Base-by-base conservation (phyloP, 306 rosid genomes). In the Lathyrus oleraceus region DNA sequence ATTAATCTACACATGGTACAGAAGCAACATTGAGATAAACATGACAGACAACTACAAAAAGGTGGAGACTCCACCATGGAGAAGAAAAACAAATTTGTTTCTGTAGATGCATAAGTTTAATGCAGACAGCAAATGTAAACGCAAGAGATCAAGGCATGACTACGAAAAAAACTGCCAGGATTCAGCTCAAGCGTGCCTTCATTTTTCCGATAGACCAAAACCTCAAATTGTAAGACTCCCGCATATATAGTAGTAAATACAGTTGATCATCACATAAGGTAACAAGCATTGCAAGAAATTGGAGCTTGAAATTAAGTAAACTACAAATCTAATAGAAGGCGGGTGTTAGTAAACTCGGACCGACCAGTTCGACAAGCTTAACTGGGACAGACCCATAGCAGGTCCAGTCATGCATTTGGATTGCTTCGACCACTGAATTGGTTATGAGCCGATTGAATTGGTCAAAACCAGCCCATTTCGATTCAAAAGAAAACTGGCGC, bases 1-100 rank as follows among this genome's bases (percentile, higher is more conserved):
- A 62, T 21, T 32, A 48, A 70, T 19, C 70, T 63, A 81, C 49
- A 65, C 45, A 47, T 45, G 40, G 63, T 60, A 67, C 58, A 44
- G 35, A 38, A 45, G 47, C 15, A 74, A 66, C 72, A 43, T 76
- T 5, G 8, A 36, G n/a, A 62, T 30, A 39, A 44, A 71, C 74
- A 21, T 40, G 49, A 59, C 35, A 43, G 62, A 65, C 43, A 43
- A 30, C 67, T 56, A 45, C 38, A 72, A 67, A 52, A 51, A 63
- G 35, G 72, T 52, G 19, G 43, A 35, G 10, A 7, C 39, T 7
- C 39, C 39, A 35, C 39, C 10, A 65, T 52, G 19, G 43, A 67
- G 27, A 21, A 32, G 44, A 56, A 68, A 71, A 62, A 20, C n/a
- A 47, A 48, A 54, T 21, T 35, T 69, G 73, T 32, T 61, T 59